Evolutionary conservation across 441 rosid species (phyloP).

Genomic region (Mallotus japonicus): DNA sequence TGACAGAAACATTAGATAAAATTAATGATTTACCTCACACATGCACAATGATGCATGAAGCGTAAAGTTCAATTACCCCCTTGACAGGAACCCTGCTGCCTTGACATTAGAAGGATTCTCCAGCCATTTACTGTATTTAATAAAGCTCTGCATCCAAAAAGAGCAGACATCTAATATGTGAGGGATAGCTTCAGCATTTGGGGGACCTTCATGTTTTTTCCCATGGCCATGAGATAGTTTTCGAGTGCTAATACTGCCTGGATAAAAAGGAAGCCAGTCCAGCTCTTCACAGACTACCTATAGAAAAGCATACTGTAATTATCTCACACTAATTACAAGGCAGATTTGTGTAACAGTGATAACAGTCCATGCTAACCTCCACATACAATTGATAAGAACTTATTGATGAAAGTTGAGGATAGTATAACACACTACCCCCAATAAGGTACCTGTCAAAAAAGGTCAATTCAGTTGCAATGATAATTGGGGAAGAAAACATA

Average conservation of each 20-base stretch:
- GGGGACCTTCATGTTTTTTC: slow-evolving; percentile 62
- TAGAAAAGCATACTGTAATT: slow-evolving; percentile 24
- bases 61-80: slow-evolving; percentile 54
- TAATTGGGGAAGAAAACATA: background rate
- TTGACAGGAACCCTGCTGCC: slow-evolving; percentile 84
- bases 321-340: slow-evolving; percentile 21
- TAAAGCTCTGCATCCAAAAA: slow-evolving; percentile 94
- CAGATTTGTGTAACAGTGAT: slow-evolving; percentile 18
- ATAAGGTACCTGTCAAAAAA: slow-evolving; percentile 64
- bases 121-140: slow-evolving; percentile 93
- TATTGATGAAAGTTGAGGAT: slow-evolving; percentile 94
- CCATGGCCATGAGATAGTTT: slow-evolving; percentile 60
- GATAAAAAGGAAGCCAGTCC: slow-evolving; percentile 96
- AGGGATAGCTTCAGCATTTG: slow-evolving; percentile 79
- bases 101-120: slow-evolving; percentile 83
- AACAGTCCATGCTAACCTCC: slow-evolving; percentile 62
- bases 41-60: slow-evolving; percentile 8
- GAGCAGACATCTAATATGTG: slow-evolving; percentile 72
- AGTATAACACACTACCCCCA: slow-evolving; percentile 90
- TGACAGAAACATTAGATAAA: slow-evolving; percentile 15
- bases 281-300: slow-evolving; percentile 99
- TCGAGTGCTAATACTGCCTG: slow-evolving; percentile 39
- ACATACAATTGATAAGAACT: slow-evolving; percentile 97
- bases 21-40: slow-evolving; percentile 16
- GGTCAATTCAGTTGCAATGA: slow-evolving; percentile 19